Conservation (phyloP, 306 rosid genomes). For the Rosa multiflora region DNA sequence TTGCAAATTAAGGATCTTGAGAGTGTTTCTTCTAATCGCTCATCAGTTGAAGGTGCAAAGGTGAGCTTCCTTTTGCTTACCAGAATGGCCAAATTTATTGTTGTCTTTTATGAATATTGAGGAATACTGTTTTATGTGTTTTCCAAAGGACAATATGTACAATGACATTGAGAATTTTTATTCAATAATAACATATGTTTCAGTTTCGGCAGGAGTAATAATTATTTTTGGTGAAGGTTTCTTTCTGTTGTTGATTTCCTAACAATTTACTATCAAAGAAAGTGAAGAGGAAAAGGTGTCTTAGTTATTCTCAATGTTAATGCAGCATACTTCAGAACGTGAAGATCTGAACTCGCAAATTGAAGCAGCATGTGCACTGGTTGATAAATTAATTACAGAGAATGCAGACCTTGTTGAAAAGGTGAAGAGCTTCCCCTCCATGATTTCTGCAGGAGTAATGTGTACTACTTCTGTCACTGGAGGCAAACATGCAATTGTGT, state of each 20-base stretch:
- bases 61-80: slow-evolving; percentile 37
- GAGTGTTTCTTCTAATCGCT: slow-evolving; percentile 38
- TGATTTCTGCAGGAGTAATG: background rate
- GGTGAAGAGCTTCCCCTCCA: slow-evolving; percentile 35
- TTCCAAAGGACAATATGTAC: background rate
- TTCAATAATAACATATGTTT: background rate
- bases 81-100: background rate
- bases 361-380: slow-evolving; percentile 58
- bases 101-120: slow-evolving; percentile 5
- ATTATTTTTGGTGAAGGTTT: background rate
- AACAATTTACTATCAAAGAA: background rate
- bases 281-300: background rate
- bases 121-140: background rate
- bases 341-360: slow-evolving; percentile 67
- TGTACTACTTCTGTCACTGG: background rate
- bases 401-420: slow-evolving; percentile 92
- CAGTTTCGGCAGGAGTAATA: background rate
- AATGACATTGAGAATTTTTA: background rate
- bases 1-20: slow-evolving; percentile 58
- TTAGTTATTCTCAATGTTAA: slow-evolving; percentile 2
- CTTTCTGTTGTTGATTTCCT: background rate
- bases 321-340: slow-evolving; percentile 42
- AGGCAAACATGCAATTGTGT: background rate
- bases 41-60: slow-evolving; percentile 51
- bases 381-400: slow-evolving; percentile 70